Base-by-base conservation (phyloP, 352 stramenopile genomes). In the Pythium phragmiticola region DNA sequence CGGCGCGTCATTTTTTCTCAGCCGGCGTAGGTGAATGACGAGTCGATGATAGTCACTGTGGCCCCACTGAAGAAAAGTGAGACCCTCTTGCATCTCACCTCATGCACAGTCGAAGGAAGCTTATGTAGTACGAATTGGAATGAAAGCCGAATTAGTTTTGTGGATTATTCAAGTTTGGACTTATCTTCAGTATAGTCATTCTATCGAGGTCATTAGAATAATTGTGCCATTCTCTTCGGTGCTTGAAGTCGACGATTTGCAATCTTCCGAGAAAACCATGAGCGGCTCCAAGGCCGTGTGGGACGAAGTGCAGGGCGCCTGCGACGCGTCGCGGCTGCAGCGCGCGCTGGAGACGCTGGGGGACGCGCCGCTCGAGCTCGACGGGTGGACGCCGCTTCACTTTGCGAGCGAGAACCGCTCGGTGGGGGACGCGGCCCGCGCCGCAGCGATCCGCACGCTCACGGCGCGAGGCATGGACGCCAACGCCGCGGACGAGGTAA, bases 341-440 rank as follows among this genome's bases (percentile, higher is more conserved):
- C 58, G 68, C 28, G 75, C 68, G 50, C 63, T 77, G 9, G 56
- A 52, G 26, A 34, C 19, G 45, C 1, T 64, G 0, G 43, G 13
- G 19, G 70, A 73, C 12, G 30, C 33, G 11, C 60, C 50, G 11
- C 51, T 69, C 2, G 7, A 75, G 65, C 64, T 89, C 39, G 86
- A 95, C 53, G 82, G 82, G 39, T 95, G 86, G 86, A 86, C 82
- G 28, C 82, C 82, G 54, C 74, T 95, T 57, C 86, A 93, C 47
- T 95, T 82, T 43, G 54, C 78, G 23, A 84, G 82, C 37, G 82
- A 92, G 41, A 93, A 92, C 54, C 78, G 78, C 39, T 63, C 63
- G 5, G 68, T 87, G 49, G 65, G 68, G 17, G 70, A 85, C 47
- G 52, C 51, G 30, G 54, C 51, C 9, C 78, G 82, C 17, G 77